Base-by-base conservation (phyloP, 495 filamentous ascomycete species). In the Daldinia concentrica region DNA sequence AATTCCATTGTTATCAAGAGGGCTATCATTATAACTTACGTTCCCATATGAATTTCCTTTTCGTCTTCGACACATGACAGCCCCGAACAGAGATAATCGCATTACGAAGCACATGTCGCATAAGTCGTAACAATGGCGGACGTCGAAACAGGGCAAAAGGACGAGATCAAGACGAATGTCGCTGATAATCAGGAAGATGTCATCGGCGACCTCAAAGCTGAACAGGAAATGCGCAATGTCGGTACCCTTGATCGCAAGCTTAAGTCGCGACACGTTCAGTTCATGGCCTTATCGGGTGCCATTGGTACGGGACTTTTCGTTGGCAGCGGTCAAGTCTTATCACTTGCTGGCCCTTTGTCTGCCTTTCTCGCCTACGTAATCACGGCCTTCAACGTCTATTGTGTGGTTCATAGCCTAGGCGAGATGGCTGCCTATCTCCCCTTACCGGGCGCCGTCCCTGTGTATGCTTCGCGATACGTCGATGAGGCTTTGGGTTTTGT, bases 401-500 rank as follows among this genome's bases (percentile, higher is more conserved):
- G 73, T 36, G 73, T 75, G 19, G 78, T 75, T 51, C 74, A 76
- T 37, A 78, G 79, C 50, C 78, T 83, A 52, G 87, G 87, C 58
- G 85, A 91, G 76, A 84, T 82, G 74, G 86, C 89, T 57, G 86
- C 89, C 59, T 90, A 87, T 81, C 83, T 91, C 43, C 85, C 89
- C 1, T 74, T 86, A 6, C 77, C 81, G 4, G 84, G 84, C 26
- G 80, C 81, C 6, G 77, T 86, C 24, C 80, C 82, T 4, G 72
- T 90, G 24, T 92, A 91, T 62, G 90, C 90, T 48, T 82, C 90
- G 54, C 88, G 90, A 58, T 88, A 91, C 63, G 87, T 92, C 62
- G 89, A 91, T 65, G 88, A 89, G 39, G 89, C 88, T 66, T 78
- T 92, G 73, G 91, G 91, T 6, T 92, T 92, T 70, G 87, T 90